A percentile compares a stretch with the other conserved stretches of the same genome.
Conservation (phyloP, 192 early-diverging fungal genomes). For the Chytriomyces sp. region DNA sequence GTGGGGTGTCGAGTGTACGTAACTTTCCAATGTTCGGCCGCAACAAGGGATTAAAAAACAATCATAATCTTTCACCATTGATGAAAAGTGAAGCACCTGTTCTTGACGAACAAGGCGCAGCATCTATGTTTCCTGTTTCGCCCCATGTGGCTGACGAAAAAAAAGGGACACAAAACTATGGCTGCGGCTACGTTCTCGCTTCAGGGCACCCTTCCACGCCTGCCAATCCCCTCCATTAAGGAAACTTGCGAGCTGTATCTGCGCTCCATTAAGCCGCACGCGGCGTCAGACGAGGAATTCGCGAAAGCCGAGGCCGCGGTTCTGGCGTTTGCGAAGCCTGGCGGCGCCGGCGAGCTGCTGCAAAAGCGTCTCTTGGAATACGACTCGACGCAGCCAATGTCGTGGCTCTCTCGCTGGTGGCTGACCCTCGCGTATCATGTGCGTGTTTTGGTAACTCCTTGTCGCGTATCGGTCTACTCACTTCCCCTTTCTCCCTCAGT, state of each 20-base stretch:
- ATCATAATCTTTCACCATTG: not conserved
- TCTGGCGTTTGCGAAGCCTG: constrained; percentile 77
- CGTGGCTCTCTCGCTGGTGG: constrained; percentile 98
- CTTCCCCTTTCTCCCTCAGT: constrained; percentile 69
- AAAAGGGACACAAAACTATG: not conserved
- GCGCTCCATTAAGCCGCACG: constrained; percentile 71
- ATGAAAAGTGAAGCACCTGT: not conserved
- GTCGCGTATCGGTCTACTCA: constrained; percentile 51
- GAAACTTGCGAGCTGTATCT: constrained; percentile 88
- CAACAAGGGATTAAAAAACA: not conserved
- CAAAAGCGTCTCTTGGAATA: constrained; percentile 82
- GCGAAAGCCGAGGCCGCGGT: constrained; percentile 67
- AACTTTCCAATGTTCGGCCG: not conserved
- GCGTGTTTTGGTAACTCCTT: constrained; percentile 75
- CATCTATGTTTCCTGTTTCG: too few species aligned
- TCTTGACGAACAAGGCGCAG: too few species aligned
- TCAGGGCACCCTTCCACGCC: constrained; percentile 68
- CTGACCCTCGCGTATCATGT: constrained; percentile 83
- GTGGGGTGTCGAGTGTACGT: not conserved
- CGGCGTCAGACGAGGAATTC: constrained; percentile 67
- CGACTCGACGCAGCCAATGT: constrained; percentile 70
- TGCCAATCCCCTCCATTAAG: constrained; percentile 84
- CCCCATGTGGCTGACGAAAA: too few species aligned
- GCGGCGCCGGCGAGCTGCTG: constrained; percentile 79
- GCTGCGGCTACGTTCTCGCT: constrained; percentile 22